A percentile compares a stretch with the other conserved stretches of the same genome.
Evolutionary conservation across 495 filamentous ascomycete species (phyloP).

Genomic region (Cudoniella acicularis): DNA sequence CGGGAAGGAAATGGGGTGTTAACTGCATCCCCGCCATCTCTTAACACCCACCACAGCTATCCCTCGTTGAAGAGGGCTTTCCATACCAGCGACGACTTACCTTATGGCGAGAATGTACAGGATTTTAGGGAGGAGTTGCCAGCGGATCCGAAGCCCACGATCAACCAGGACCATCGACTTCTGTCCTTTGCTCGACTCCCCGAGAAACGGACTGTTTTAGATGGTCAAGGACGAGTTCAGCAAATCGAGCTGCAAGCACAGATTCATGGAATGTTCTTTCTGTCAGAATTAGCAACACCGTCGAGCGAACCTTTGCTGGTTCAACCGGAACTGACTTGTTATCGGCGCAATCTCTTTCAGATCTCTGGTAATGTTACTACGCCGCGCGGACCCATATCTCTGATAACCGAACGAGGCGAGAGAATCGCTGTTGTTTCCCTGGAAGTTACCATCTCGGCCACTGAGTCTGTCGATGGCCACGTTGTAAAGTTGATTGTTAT

Average conservation of each 20-base stretch:
- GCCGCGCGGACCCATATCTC: constrained; percentile 69
- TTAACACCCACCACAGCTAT: constrained; percentile 44
- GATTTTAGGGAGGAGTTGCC: constrained; percentile 42
- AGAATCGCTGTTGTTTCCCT: constrained; percentile 74
- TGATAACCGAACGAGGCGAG: constrained; percentile 78
- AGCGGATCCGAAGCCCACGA: constrained; percentile 44
- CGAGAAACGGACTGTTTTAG: constrained; percentile 54
- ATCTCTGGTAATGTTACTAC: constrained; percentile 83
- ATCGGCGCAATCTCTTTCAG: constrained; percentile 89
- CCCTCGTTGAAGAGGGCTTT: constrained; percentile 49
- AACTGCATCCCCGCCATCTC: constrained; percentile 17
- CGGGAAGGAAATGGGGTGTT: constrained; percentile 8
- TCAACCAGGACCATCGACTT: constrained; percentile 54
- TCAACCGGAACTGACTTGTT: constrained; percentile 84
- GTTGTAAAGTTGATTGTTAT: constrained; percentile 90
- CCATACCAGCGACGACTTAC: constrained; percentile 28
- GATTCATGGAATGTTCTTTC: constrained; percentile 94
- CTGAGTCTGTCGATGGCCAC: constrained; percentile 86
- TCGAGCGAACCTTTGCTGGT: constrained; percentile 56
- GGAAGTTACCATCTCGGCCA: constrained; percentile 83
- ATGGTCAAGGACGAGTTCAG: constrained; percentile 50
- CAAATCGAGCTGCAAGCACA: constrained; percentile 69
- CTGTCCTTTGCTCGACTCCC: constrained; percentile 49
- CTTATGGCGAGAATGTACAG: constrained; percentile 50
- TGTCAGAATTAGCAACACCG: constrained; percentile 78